Evolutionary conservation across 2,329 filamentous ascomycete species (phyloP).

Genomic region (Colletotrichum tabaci): DNA sequence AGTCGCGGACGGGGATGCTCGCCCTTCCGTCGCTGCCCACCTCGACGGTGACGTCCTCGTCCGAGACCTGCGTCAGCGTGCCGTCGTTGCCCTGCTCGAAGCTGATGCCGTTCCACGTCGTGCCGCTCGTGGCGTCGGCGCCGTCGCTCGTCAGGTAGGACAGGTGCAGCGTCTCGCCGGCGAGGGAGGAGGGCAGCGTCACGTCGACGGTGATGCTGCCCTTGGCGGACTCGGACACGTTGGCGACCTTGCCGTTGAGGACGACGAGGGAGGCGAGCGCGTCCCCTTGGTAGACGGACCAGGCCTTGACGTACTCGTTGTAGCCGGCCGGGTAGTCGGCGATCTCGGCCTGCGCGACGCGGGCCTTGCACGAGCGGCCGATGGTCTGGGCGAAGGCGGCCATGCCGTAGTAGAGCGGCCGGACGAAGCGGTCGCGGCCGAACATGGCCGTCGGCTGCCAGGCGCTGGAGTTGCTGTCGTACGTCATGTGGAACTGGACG

Average conservation of each 20-base stretch:
- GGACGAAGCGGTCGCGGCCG: slow-evolving; percentile 38
- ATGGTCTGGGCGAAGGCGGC: slow-evolving; percentile 37
- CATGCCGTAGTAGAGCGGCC: slow-evolving; percentile 38
- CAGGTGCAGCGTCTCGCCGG: slow-evolving; percentile 31
- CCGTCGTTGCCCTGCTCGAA: slow-evolving; percentile 37
- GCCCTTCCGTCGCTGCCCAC: slow-evolving; percentile 27
- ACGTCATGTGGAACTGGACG: slow-evolving; percentile 39
- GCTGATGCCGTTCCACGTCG: slow-evolving; percentile 38
- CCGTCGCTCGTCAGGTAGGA: slow-evolving; percentile 36
- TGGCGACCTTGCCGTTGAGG: slow-evolving; percentile 38
- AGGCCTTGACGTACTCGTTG: slow-evolving; percentile 34
- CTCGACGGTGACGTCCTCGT: slow-evolving; percentile 29
- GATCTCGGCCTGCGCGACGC: slow-evolving; percentile 28
- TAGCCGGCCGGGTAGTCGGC: slow-evolving; percentile 24
- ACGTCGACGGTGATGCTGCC: slow-evolving; percentile 25
- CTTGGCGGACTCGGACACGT: slow-evolving; percentile 34
- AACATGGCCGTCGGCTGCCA: slow-evolving; percentile 40
- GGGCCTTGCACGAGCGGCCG: slow-evolving; percentile 36
- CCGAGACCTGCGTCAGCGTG: slow-evolving; percentile 11
- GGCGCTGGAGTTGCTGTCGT: slow-evolving; percentile 35
- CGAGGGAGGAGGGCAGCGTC: slow-evolving; percentile 29
- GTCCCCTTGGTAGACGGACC: slow-evolving; percentile 33
- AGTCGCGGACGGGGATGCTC: slow-evolving; percentile 32
- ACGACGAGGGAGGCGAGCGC: slow-evolving; percentile 31
- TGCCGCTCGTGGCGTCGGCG: slow-evolving; percentile 34